phyloP scores from a whole-genome alignment of 257 asterid genomes.

The Lycium barbarum region DNA sequence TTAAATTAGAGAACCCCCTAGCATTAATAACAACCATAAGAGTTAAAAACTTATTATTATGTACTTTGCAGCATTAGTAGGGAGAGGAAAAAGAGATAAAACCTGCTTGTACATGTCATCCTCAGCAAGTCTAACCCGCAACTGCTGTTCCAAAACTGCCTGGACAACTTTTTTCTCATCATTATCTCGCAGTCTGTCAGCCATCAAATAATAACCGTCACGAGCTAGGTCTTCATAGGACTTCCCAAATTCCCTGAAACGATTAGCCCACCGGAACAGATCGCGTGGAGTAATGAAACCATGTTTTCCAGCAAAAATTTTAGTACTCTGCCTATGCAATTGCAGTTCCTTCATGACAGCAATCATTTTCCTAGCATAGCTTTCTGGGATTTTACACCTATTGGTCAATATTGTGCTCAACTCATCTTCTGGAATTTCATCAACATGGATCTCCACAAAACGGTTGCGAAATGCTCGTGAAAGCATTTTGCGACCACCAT shows the following conservation, averaged over 20 bases:
- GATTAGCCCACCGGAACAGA: slow-evolving; percentile 95
- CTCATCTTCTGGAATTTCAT: slow-evolving; percentile 92
- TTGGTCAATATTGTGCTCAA: slow-evolving; percentile 73
- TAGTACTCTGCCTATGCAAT: slow-evolving; percentile 84
- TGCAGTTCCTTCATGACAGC: slow-evolving; percentile 95
- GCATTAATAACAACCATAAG: slow-evolving; percentile 22
- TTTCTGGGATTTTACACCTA: slow-evolving; percentile 69
- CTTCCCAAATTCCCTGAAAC: slow-evolving; percentile 58
- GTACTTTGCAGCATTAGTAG: background rate
- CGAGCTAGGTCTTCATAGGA: slow-evolving; percentile 80
- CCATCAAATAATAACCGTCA: slow-evolving; percentile 90
- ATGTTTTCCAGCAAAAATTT: slow-evolving; percentile 95
- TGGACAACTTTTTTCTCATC: slow-evolving; percentile 73
- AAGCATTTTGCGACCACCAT: slow-evolving; percentile 95
- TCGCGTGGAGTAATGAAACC: slow-evolving; percentile 98
- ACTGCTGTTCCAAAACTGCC: slow-evolving; percentile 67
- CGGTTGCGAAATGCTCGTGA: slow-evolving; percentile 99
- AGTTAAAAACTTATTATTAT: background rate
- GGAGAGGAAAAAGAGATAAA: slow-evolving; percentile 33
- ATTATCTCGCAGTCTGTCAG: slow-evolving; percentile 89
- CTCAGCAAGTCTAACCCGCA: slow-evolving; percentile 56
- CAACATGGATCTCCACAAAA: slow-evolving; percentile 97
- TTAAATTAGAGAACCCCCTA: background rate
- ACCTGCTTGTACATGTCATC: slow-evolving; percentile 77
- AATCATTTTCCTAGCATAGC: slow-evolving; percentile 80